Percentiles rank a stretch among this genome's conserved stretches.
Evolutionary conservation across 345 rosid genomes (phyloP).

Genomic region (Syzygium oleosum): DNA sequence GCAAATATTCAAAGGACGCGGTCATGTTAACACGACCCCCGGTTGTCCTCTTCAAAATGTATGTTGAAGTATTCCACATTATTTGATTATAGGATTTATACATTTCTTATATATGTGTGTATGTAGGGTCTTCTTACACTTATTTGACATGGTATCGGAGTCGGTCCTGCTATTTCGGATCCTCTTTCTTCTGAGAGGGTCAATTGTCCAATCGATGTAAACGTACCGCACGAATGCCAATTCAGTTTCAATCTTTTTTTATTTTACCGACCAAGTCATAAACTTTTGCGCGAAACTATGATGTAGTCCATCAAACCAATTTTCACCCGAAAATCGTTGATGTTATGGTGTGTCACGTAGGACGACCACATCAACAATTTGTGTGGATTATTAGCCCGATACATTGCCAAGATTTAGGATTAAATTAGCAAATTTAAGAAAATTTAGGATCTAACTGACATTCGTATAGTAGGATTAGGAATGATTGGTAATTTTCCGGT

Average conservation of each 20-base stretch:
- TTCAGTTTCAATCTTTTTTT: background rate
- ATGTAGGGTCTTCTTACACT: too few relatives aligned
- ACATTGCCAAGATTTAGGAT: too few relatives aligned
- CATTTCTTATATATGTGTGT: too few relatives aligned
- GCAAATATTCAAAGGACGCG: background rate
- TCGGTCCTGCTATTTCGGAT: too few relatives aligned
- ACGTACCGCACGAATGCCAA: too few relatives aligned
- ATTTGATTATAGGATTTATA: background rate
- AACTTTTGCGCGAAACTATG: fast-evolving
- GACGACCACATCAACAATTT: too few relatives aligned
- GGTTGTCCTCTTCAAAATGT: background rate
- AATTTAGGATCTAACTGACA: fast-evolving
- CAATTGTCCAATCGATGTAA: too few relatives aligned
- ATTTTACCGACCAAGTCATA: fast-evolving
- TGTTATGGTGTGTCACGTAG: too few relatives aligned
- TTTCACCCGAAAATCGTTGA: too few relatives aligned
- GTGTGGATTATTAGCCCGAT: too few relatives aligned
- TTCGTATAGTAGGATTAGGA: background rate
- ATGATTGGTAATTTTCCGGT: background rate
- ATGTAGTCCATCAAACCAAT: fast-evolving
- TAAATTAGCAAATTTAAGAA: background rate
- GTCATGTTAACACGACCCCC: background rate
- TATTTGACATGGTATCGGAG: background rate
- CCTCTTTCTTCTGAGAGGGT: too few relatives aligned
- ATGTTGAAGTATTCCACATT: background rate